phyloP scores from a whole-genome alignment of 441 rosid genomes.

The Cnidoscolus chayamansa region DNA sequence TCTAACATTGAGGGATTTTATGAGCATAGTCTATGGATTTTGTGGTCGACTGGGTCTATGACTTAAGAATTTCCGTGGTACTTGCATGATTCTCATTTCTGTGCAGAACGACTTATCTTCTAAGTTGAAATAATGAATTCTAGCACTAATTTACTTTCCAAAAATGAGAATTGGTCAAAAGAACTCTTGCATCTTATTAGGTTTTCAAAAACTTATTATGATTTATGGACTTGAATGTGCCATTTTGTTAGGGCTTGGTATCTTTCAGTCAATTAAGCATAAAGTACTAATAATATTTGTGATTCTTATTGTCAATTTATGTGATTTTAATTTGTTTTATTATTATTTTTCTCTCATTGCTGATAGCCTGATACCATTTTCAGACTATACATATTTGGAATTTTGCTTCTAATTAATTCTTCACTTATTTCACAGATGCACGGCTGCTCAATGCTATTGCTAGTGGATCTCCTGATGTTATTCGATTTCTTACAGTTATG shows the following conservation, averaged over 20 bases:
- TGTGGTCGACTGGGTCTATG: too few species aligned
- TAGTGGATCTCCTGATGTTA: conserved; percentile 79
- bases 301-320: not conserved
- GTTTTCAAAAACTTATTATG: not conserved
- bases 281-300: not conserved
- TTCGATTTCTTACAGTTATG: conserved; percentile 86
- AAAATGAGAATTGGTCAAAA: too few species aligned
- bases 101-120: too few species aligned
- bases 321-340: conserved; percentile 1
- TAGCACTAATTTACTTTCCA: too few species aligned
- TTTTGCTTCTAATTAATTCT: conserved; percentile 21
- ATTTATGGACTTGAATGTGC: not conserved
- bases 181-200: too few species aligned
- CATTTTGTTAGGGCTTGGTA: not conserved
- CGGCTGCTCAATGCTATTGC: conserved; percentile 67
- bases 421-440: conserved; percentile 44
- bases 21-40: too few species aligned
- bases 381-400: not conserved
- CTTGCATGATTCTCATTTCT: too few species aligned
- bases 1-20: too few species aligned
- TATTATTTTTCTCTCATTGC: not conserved
- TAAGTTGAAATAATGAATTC: too few species aligned
- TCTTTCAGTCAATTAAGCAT: not conserved
- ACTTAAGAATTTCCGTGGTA: too few species aligned
- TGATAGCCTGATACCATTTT: not conserved